Base-by-base conservation (phyloP, 2,329 filamentous ascomycete genomes). In the Dactylonectria estremocensis region DNA sequence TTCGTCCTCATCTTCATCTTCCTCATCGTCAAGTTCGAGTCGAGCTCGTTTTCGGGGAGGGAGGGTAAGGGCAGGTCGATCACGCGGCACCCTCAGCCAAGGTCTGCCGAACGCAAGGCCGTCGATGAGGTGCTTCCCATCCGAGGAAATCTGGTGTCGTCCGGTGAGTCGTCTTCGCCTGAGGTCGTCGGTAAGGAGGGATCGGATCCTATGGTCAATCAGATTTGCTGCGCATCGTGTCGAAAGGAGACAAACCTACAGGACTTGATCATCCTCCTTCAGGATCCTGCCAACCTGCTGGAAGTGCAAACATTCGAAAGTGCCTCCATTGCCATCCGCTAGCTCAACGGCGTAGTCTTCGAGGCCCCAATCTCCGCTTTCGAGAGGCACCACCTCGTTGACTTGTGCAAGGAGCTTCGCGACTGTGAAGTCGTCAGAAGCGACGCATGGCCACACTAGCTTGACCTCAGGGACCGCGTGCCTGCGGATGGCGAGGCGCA, bases 311-410 rank as follows among this genome's bases (percentile, higher is more conserved):
- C 94, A 96, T 81, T 98, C 95, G 72, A 93, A 98, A 52, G 88
- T 90, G 18, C 81, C 83, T n/a, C 87, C 87, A 43, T 83, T 81
- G 31, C 77, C 74, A 62, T 87, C 85, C 20, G 80, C 80, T 3
- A 97, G 86, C 80, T 97, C 93, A 33, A 97, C 93, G 9, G 89
- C 89, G 80, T 98, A 98, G 78, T 98, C 94, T 76, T 98, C 95
- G 3, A 97, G 82, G 0, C 94, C 94, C 94, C 94, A 97, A 67
- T 94, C 86, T 46, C 87, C 86, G 64, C 91, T 90, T 82, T 97
- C 95, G 0, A 98, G 88, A 0, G 95, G 95, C 2, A 98, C 84
- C 16, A 93, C 87, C 49, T 93, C 89, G 80, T 97, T 95, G 72
- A 98, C 85, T 68, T 94, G 88, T 70, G 93, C 90, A 43, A 98